phyloP scores from a whole-genome alignment of 495 filamentous ascomycete species.

The Xylaria venustula region DNA sequence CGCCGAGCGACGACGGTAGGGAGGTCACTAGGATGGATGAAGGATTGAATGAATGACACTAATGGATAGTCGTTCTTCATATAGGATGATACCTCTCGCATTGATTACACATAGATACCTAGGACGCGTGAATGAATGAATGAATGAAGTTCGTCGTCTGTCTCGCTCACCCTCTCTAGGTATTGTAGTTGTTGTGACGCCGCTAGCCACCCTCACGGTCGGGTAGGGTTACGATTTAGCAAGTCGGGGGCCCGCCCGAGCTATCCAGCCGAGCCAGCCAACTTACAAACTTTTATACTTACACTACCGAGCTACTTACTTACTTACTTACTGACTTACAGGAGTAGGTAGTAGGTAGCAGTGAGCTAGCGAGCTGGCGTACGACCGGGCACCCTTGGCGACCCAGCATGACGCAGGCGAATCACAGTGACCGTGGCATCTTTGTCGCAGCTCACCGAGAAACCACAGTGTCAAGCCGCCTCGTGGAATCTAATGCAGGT shows the following conservation, averaged over 20 bases:
- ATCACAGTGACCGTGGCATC: conserved; percentile 1
- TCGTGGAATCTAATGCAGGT: conserved; percentile 23
- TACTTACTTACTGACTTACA: too few species aligned
- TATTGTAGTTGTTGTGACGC: too few species aligned
- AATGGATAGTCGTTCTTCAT: neutral
- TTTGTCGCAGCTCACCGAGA: conserved; percentile 16
- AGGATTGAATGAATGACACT: too few species aligned
- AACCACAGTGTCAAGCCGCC: conserved; percentile 14
- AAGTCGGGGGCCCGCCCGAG: conserved; percentile 1
- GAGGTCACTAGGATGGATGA: too few species aligned
- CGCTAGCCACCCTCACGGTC: neutral
- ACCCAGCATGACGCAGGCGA: conserved; percentile 10
- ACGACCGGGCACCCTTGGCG: conserved; percentile 4
- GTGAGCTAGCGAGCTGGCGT: neutral
- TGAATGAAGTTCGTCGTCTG: neutral
- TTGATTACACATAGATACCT: neutral
- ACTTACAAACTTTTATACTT: too few species aligned
- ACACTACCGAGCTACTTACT: neutral
- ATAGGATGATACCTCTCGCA: neutral
- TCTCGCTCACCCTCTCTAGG: neutral
- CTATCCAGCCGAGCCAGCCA: neutral
- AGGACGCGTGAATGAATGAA: neutral
- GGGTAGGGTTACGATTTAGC: neutral
- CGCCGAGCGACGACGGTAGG: too few species aligned
- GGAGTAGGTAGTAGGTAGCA: too few species aligned